Evolutionary conservation across 768 basidiomycete species (phyloP).

Genomic region (Amanita pseudoporphyria): DNA sequence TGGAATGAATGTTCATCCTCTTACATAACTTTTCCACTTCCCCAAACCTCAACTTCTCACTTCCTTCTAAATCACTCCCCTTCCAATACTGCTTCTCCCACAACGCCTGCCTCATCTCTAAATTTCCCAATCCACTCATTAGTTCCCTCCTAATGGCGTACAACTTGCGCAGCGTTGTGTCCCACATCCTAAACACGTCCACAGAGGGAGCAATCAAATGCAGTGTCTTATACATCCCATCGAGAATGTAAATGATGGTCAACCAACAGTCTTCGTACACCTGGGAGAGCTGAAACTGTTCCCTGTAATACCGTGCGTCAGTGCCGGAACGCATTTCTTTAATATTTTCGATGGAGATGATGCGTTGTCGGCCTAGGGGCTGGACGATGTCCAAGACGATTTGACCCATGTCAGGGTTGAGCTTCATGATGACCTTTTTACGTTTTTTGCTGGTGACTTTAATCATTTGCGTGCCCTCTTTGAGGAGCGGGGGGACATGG

Average conservation of each 20-base stretch:
- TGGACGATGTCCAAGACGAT: conserved; percentile 66
- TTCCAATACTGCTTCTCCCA: conserved; percentile 86
- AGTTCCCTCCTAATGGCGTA: conserved; percentile 58
- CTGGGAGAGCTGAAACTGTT: conserved; percentile 54
- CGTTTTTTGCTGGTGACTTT: conserved; percentile 73
- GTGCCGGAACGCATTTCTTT: conserved; percentile 75
- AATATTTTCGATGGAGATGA: conserved; percentile 70
- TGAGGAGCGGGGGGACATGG: neutral
- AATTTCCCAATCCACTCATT: conserved; percentile 56
- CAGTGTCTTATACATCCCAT: conserved; percentile 74
- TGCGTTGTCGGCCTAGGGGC: conserved; percentile 4
- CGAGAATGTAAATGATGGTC: conserved; percentile 74
- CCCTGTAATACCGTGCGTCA: conserved; percentile 62
- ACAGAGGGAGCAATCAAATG: conserved; percentile 70
- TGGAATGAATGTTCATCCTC: conserved; percentile 57
- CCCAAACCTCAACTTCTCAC: conserved; percentile 56
- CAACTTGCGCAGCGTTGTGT: conserved; percentile 52
- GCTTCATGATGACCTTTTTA: conserved; percentile 54
- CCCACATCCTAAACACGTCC: conserved; percentile 38
- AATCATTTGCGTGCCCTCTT: conserved; percentile 55
- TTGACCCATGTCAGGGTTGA: conserved; percentile 71
- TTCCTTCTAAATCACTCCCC: conserved; percentile 50
- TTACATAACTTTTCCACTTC: conserved; percentile 66
- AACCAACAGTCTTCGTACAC: conserved; percentile 70
- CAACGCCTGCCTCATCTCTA: conserved; percentile 52